A percentile compares a stretch with the other conserved stretches of the same genome.
Conservation (phyloP, 1,284 basidiomycete species). For the Sporisorium exsertum region DNA sequence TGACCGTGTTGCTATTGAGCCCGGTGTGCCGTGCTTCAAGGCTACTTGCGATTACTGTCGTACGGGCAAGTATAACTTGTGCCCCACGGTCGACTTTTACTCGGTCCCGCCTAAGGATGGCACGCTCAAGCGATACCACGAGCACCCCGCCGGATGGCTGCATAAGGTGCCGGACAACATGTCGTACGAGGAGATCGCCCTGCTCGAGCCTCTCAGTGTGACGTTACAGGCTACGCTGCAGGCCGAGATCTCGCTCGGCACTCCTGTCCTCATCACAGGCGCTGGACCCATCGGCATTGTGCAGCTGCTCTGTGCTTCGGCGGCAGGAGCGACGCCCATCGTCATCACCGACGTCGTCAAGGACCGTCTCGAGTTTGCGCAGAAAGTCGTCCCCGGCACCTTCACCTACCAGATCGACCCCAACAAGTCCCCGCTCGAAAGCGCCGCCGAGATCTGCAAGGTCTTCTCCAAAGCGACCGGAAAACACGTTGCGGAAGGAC, state of each 20-base stretch:
- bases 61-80: conserved; percentile 73
- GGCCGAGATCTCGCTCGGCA: conserved; percentile 71
- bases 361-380: conserved; percentile 73
- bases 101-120: conserved; percentile 66
- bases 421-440: conserved; percentile 29
- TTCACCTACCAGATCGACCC: conserved; percentile 66
- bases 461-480: conserved; percentile 55
- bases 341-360: conserved; percentile 73
- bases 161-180: conserved; percentile 72
- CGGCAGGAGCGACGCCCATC: conserved; percentile 73
- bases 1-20: conserved; percentile 66
- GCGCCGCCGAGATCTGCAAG: conserved; percentile 54
- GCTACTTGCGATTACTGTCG: conserved; percentile 72
- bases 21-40: conserved; percentile 72
- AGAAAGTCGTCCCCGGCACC: conserved; percentile 72
- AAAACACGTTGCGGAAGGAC: conserved; percentile 34
- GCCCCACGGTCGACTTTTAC: conserved; percentile 68
- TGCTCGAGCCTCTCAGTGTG: conserved; percentile 73
- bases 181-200: conserved; percentile 72
- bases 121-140: conserved; percentile 70
- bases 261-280: conserved; percentile 52
- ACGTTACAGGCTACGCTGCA: conserved; percentile 73
- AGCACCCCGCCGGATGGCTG: conserved; percentile 73
- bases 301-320: conserved; percentile 72
- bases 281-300: conserved; percentile 73